phyloP scores from a whole-genome alignment of 345 rosid genomes.

The Zanthoxylum bungeanum region DNA sequence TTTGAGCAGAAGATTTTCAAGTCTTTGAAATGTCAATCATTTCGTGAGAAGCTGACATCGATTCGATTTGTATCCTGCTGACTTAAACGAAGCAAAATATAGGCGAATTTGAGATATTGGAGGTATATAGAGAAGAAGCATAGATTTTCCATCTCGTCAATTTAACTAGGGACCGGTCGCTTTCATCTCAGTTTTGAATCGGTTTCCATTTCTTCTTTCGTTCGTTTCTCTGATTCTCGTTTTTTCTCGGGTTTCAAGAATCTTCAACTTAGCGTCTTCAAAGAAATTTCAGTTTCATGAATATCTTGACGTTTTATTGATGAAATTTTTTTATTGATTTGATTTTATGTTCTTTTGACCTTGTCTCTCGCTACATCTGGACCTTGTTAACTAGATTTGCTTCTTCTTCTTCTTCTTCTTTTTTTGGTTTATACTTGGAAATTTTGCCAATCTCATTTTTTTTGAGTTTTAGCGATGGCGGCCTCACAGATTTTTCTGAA shows the following conservation, averaged over 20 bases:
- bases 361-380: not conserved
- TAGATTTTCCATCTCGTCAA: not conserved
- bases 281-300: not conserved
- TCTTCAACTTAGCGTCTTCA: not conserved
- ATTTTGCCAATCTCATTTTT: not conserved
- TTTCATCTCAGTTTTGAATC: not conserved
- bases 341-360: not conserved
- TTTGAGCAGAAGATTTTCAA: constrained; percentile 14
- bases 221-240: not conserved
- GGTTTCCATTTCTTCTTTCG: not conserved
- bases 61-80: constrained; percentile 9
- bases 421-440: not conserved
- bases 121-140: constrained; percentile 11
- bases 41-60: constrained; percentile 21
- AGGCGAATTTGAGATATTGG: constrained; percentile 5
- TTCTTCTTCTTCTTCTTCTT: not conserved
- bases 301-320: constrained; percentile 4
- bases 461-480: not conserved
- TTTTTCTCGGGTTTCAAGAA: not conserved
- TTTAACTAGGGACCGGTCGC: constrained; percentile 1
- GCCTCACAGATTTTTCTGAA: not conserved
- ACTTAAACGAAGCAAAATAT: constrained; percentile 14
- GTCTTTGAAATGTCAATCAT: constrained; percentile 33
- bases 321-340: constrained; percentile 1
- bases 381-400: not conserved